These are phyloP conservation scores for Metschnikowia matae DNA, from an alignment of 805 yeast species.

Conservation along the genomic window DNA sequence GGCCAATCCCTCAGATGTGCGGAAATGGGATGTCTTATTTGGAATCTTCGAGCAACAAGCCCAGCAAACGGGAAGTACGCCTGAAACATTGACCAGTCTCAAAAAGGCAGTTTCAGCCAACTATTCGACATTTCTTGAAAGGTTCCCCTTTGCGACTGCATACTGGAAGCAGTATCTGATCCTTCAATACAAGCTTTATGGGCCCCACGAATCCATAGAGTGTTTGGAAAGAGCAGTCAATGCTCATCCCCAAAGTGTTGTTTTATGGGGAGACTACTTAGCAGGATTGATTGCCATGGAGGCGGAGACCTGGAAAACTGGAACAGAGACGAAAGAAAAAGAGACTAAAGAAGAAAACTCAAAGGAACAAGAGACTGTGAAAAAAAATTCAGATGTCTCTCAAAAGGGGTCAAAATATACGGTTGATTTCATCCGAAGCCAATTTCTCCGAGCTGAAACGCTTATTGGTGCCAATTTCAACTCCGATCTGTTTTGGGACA, in stretches of 20 bases:
- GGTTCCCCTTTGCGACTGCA: constrained; percentile 55
- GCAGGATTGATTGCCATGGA: constrained; percentile 36
- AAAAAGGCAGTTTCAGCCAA: constrained; percentile 5
- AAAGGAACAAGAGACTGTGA: too few relatives aligned
- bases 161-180: constrained; percentile 64
- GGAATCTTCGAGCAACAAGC: constrained; percentile 19
- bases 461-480: constrained; percentile 67
- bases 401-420: constrained; percentile 18
- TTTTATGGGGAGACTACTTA: constrained; percentile 65
- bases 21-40: constrained; percentile 40
- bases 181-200: constrained; percentile 53
- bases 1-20: constrained; percentile 29
- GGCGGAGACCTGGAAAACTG: constrained; percentile 10
- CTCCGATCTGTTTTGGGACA: constrained; percentile 82
- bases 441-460: constrained; percentile 47
- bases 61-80: constrained; percentile 4
- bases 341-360: too few relatives aligned
- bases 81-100: background rate
- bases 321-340: background rate
- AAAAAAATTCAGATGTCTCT: too few relatives aligned
- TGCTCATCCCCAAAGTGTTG: constrained; percentile 55
- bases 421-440: constrained; percentile 28
- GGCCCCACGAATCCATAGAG: constrained; percentile 47
- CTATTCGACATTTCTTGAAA: constrained; percentile 29
- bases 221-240: constrained; percentile 37